Conservation (phyloP, 2,329 filamentous ascomycete genomes). For the Cordyceps cateniannulata region DNA sequence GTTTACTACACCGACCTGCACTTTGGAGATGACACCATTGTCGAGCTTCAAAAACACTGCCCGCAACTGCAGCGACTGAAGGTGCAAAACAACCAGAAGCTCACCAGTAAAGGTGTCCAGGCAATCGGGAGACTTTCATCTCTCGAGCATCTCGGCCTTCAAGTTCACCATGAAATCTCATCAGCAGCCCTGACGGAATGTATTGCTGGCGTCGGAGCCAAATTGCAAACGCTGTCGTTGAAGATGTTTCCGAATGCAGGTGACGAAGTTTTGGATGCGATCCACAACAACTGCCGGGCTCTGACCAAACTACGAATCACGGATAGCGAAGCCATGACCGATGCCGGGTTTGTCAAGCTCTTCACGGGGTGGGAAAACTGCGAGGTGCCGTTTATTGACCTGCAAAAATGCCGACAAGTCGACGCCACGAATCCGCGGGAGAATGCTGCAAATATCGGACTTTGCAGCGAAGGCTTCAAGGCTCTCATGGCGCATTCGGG, state of each 20-base stretch:
- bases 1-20: slow-evolving; percentile 80
- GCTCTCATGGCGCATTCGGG: slow-evolving; percentile 84
- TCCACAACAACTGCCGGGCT: slow-evolving; percentile 62
- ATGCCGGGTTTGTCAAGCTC: slow-evolving; percentile 63
- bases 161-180: slow-evolving; percentile 52
- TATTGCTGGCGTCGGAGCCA: slow-evolving; percentile 54
- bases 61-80: slow-evolving; percentile 69
- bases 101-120: slow-evolving; percentile 59
- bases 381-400: slow-evolving; percentile 62
- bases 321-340: slow-evolving; percentile 68
- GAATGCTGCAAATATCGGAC: slow-evolving; percentile 59
- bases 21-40: slow-evolving; percentile 65
- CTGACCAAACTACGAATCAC: slow-evolving; percentile 76
- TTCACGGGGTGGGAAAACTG: slow-evolving; percentile 74
- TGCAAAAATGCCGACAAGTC: slow-evolving; percentile 71
- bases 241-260: slow-evolving; percentile 60
- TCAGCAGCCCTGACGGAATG: slow-evolving; percentile 54
- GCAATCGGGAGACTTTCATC: slow-evolving; percentile 55
- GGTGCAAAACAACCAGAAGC: slow-evolving; percentile 69
- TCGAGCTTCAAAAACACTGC: slow-evolving; percentile 56
- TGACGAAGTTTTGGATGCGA: slow-evolving; percentile 61
- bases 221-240: slow-evolving; percentile 72
- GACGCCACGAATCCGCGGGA: slow-evolving; percentile 64
- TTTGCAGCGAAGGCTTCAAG: slow-evolving; percentile 69
- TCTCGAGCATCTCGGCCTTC: slow-evolving; percentile 70